phyloP scores from a whole-genome alignment of 2,329 filamentous ascomycete species.

The Aspergillus calidoustus region DNA sequence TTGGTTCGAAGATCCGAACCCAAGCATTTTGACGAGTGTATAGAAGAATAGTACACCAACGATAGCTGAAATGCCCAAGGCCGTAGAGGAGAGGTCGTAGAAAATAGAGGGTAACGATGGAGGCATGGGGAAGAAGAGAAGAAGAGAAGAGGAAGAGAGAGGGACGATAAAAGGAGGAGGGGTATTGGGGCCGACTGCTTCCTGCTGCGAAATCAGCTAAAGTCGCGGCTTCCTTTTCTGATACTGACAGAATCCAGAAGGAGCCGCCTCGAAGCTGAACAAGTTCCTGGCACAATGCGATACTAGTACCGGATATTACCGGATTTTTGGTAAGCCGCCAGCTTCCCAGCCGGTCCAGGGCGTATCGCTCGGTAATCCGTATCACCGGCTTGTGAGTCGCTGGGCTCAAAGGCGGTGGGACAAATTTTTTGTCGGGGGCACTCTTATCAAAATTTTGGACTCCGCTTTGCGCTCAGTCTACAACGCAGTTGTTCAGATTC shows the following conservation, averaged over 20 bases:
- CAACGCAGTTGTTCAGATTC: slow-evolving; percentile 2
- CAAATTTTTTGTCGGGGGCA: slow-evolving; percentile 41
- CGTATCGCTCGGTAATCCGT: slow-evolving; percentile 4
- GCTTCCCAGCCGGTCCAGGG: not conserved
- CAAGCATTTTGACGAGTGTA: slow-evolving; percentile 44
- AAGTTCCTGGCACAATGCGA: not conserved
- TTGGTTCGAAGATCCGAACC: slow-evolving; percentile 63
- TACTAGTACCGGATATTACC: not conserved
- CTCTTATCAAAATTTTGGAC: slow-evolving; percentile 23
- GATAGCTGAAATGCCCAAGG: slow-evolving; percentile 38
- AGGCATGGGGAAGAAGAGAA: slow-evolving; percentile 29
- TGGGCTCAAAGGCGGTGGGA: slow-evolving; percentile 36
- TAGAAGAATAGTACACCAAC: slow-evolving; percentile 40
- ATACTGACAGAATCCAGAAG: slow-evolving; percentile 7
- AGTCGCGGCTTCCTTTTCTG: slow-evolving; percentile 15
- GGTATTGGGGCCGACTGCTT: slow-evolving; percentile 1
- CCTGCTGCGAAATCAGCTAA: not conserved
- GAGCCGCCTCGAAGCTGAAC: not conserved
- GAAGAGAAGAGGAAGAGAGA: slow-evolving; percentile 14
- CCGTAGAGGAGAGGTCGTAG: slow-evolving; percentile 31
- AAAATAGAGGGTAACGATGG: slow-evolving; percentile 24
- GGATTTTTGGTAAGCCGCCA: not conserved
- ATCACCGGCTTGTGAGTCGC: slow-evolving; percentile 7
- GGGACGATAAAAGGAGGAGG: slow-evolving; percentile 13
- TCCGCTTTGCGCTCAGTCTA: slow-evolving; percentile 11